A percentile compares a stretch with the other conserved stretches of the same genome.
These are phyloP conservation scores for Ogataea methylovora DNA, from an alignment of 805 yeast genomes.

Conservation along the genomic window DNA sequence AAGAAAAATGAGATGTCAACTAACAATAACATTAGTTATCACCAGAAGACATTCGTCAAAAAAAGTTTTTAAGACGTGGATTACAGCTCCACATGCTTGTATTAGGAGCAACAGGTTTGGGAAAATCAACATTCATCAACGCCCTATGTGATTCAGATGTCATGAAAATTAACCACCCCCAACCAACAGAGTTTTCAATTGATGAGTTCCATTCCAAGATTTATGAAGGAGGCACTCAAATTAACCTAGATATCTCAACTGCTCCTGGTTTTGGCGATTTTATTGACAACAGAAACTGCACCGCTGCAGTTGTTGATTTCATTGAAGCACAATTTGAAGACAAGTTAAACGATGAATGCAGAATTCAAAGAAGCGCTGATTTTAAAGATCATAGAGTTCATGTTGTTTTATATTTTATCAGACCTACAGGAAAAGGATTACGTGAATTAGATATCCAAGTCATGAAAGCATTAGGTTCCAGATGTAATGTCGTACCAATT, in stretches of 20 bases:
- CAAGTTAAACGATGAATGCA: conserved; percentile 71
- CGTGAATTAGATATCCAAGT: conserved; percentile 63
- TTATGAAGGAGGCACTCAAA: conserved; percentile 38
- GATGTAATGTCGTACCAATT: conserved; percentile 78
- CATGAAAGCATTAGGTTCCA: conserved; percentile 56
- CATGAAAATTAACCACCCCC: conserved; percentile 35
- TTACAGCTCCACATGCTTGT: conserved; percentile 42
- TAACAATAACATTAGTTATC: conserved; percentile 15
- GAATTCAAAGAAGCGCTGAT: conserved; percentile 32
- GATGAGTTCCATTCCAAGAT: conserved; percentile 27
- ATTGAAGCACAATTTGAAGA: conserved; percentile 71
- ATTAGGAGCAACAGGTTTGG: conserved; percentile 56
- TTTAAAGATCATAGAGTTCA: conserved; percentile 69
- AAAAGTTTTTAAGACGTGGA: conserved; percentile 43
- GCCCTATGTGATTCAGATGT: conserved; percentile 56
- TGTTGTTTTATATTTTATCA: conserved; percentile 75
- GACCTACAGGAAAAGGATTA: conserved; percentile 61
- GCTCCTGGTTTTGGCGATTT: conserved; percentile 70
- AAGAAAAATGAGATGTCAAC: no score
- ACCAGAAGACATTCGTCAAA: conserved; percentile 27
- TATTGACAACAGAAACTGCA: conserved; percentile 54
- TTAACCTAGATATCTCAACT: conserved; percentile 55
- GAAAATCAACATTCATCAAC: conserved; percentile 75
- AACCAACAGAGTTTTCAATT: conserved; percentile 17
- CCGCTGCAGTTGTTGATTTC: conserved; percentile 54